Base-by-base conservation (phyloP, 2,329 filamentous ascomycete species). In the Ramichloridium luteum region DNA sequence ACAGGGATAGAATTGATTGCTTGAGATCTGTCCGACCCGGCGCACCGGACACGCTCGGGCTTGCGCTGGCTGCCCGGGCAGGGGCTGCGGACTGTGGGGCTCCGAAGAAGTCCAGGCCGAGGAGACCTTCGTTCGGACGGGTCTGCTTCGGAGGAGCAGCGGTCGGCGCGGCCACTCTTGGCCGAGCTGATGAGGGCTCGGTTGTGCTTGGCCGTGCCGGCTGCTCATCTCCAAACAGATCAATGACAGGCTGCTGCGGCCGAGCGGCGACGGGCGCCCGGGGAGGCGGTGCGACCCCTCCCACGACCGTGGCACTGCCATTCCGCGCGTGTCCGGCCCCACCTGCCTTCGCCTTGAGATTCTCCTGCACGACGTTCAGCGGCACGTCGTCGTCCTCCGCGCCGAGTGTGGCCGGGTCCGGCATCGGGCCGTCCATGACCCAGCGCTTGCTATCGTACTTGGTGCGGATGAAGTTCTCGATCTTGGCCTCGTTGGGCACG, bases 361-460 rank as follows among this genome's bases (percentile, higher is more conserved):
- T 76, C 51, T 79, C 72, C 52, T 78, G 72, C 16, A 80, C 74
- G 37, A 78, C 69, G 32, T 71, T 75, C 48, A 79, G 60, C 18
- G 75, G 75, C 52, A 76, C 63, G 56, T 96, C 85, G 46, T 93
- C 85, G 49, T 94, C 88, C 13, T 37, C 42, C 2, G 25, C 38
- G 54, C 92, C 84, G 31, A 98, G 61, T 2, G 80, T 82, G 3
- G 82, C 70, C n/a, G 92, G 90, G 54, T 96, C 85, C 4, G 92
- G 92, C 54, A 92, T 88, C 4, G 76, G 77, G 2, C 90, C 90
- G 39, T 98, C 90, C 86, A 96, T 96, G n/a, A 85, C 80, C 90
- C 90, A 98, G 62, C 92, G 72, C 72, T 93, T 96, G 32, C 90
- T 80, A 58, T 98, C 90, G 59, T 98, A 98, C 61, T 98, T 98